A percentile compares a stretch with the other conserved stretches of the same genome.
Conservation (phyloP, 371 early-diverging fungal genomes). For the Rozella allomycis region DNA sequence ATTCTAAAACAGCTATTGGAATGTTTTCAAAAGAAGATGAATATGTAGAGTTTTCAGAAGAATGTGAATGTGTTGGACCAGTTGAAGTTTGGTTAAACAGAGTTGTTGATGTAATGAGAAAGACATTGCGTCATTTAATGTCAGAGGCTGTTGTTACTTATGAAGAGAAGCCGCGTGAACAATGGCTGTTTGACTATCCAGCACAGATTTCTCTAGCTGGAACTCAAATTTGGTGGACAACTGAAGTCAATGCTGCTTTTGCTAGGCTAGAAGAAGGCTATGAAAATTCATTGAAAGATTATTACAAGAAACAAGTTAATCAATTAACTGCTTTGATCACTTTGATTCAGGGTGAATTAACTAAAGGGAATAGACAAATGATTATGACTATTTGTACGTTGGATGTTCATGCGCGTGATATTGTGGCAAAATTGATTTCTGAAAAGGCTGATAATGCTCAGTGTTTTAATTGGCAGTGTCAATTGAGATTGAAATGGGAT, state of each 20-base stretch:
- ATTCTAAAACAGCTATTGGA: conserved; percentile 31
- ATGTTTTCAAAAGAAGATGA: conserved; percentile 36
- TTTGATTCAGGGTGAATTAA: conserved; percentile 33
- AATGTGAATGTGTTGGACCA: conserved; percentile 31
- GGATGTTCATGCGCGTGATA: conserved; percentile 40
- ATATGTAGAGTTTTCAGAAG: conserved; percentile 23
- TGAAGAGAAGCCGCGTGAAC: conserved; percentile 41
- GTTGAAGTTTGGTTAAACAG: conserved; percentile 39
- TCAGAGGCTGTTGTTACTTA: conserved; percentile 30
- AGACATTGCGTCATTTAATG: conserved; percentile 18
- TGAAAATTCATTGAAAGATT: conserved; percentile 38
- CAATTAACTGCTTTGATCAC: conserved; percentile 32
- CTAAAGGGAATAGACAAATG: conserved; percentile 27
- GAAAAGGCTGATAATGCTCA: conserved; percentile 40
- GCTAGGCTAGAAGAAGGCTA: conserved; percentile 35
- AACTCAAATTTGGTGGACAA: conserved; percentile 40
- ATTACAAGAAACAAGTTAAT: conserved; percentile 39
- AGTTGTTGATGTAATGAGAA: conserved; percentile 25
- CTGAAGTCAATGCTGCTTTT: conserved; percentile 38
- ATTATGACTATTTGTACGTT: conserved; percentile 41
- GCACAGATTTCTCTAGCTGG: conserved; percentile 38
- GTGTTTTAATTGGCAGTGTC: conserved; percentile 38
- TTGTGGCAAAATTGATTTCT: conserved; percentile 35
- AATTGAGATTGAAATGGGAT: conserved; percentile 36
- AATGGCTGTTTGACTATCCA: conserved; percentile 40